A percentile compares a stretch with the other conserved stretches of the same genome.
phyloP scores from a whole-genome alignment of 148 eudicot species.

The Hydrangea macrophylla region DNA sequence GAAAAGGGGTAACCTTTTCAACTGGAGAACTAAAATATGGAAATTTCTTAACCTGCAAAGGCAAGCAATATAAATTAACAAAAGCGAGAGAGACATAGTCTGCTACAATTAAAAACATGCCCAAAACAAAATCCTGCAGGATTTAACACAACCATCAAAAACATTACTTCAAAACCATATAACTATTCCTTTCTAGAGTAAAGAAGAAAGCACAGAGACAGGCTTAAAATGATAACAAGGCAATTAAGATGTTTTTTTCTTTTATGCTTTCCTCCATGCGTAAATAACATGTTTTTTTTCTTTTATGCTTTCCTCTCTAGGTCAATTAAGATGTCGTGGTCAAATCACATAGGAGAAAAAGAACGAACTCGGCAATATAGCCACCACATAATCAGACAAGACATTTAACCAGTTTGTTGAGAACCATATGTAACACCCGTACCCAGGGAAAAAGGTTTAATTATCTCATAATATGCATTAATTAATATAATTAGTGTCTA shows the following conservation, averaged over 20 bases:
- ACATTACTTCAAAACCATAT: neutral
- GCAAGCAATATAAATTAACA: slow-evolving; percentile 9
- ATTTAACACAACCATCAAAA: neutral
- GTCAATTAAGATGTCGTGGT: neutral
- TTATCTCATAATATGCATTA: too few species aligned
- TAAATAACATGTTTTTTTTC: too few species aligned
- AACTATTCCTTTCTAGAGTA: neutral
- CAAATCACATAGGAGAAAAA: neutral
- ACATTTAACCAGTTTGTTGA: neutral
- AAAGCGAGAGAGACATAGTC: neutral
- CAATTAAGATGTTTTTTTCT: too few species aligned
- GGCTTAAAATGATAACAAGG: neutral
- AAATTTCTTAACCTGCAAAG: slow-evolving; percentile 47
- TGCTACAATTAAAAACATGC: neutral
- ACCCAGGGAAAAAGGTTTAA: too few species aligned
- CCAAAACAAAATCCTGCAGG: neutral
- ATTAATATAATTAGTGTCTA: too few species aligned
- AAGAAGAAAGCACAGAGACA: neutral
- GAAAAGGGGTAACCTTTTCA: slow-evolving; percentile 40
- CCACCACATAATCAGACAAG: neutral
- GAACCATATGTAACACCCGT: too few species aligned
- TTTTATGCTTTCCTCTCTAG: too few species aligned
- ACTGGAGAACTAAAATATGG: slow-evolving; percentile 23
- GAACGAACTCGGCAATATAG: neutral
- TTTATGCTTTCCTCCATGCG: too few species aligned